Evolutionary conservation across 129 eudicot species (phyloP), one percentile per base, ranked within the genome.

Genomic region (Deinandra increscens): DNA sequence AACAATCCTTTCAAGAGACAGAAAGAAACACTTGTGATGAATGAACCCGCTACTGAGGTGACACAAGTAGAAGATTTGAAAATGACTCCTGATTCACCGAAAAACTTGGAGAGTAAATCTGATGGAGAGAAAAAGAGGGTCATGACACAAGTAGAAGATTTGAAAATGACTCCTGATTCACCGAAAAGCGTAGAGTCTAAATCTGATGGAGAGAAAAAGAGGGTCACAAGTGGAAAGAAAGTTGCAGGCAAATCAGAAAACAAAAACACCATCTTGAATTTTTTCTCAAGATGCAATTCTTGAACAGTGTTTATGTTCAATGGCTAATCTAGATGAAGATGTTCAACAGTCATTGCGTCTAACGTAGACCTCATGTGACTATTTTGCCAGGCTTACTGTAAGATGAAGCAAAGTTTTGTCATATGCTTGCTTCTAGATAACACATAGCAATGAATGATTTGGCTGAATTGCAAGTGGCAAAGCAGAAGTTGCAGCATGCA

Each of bases 1-100:
- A 88, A 91, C 70, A 91, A 91, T 37, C 96, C 97, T 5, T 87
- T 88, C 18, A 85, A 76, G 82, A 88, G 79, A 82, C 74, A 78
- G 18, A 85, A 85, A 69, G 79, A 75, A 36, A 70, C 83, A 68
- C 31, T 68, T 38, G 34, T 23, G 67, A 6, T 49, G 17, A 73
- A 78, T 12, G 45, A 38, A 14, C 11, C 64, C 74, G 74, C 78
- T 66, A 43, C 66, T 37, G 77, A 42, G 31, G 60, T 53, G 10
- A 53, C 13, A 53, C 19, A 82, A 53, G 77, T 50, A 71, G 92
- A 81, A 31, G 75, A 42, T 43, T 44, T 80, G 64, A 79, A 84
- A 70, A 39, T 48, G 9, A 80, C 80, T 64, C 83, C 81, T 0
- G 82, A 78, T 39, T 88, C 96, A 59, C 96, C 85, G 60, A 60